phyloP scores from a whole-genome alignment of 2,329 filamentous ascomycete genomes.

The Beauveria australis region DNA sequence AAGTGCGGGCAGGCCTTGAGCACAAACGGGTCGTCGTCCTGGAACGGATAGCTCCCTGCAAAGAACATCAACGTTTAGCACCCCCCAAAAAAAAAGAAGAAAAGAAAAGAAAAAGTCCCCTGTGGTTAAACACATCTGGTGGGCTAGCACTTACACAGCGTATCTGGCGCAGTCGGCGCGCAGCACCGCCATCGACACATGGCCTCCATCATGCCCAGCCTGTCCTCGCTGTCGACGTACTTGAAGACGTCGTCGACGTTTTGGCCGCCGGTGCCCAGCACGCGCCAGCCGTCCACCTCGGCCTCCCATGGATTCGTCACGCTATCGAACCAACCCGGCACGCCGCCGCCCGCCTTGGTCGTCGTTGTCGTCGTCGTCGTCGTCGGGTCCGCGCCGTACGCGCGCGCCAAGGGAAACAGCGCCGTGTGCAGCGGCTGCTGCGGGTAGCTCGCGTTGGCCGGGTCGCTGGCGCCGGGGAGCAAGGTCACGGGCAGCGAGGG shows the following conservation, averaged over 20 bases:
- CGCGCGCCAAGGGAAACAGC: constrained; percentile 72
- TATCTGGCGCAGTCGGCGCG: constrained; percentile 93
- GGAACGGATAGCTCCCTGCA: constrained; percentile 89
- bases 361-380: constrained; percentile 16
- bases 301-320: constrained; percentile 93
- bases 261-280: constrained; percentile 83
- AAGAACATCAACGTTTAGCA: not conserved
- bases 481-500: constrained; percentile 84
- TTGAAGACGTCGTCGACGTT: constrained; percentile 91
- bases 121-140: too few species aligned
- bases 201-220: constrained; percentile 85
- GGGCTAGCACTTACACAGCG: constrained; percentile 59
- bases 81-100: too few species aligned
- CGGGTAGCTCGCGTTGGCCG: constrained; percentile 80
- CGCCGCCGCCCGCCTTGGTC: constrained; percentile 28
- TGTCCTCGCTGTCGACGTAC: constrained; percentile 71
- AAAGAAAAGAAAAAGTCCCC: not conserved
- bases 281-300: constrained; percentile 80
- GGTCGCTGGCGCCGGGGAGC: constrained; percentile 75
- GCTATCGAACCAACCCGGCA: constrained; percentile 69
- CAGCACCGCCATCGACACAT: constrained; percentile 88
- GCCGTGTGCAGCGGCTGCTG: constrained; percentile 91
- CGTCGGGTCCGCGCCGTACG: constrained; percentile 46
- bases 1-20: constrained; percentile 79
- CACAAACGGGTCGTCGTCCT: constrained; percentile 86